These are phyloP conservation scores for Monilinia fructicola DNA, from an alignment of 2,329 filamentous ascomycete genomes.

Conservation along the genomic window DNA sequence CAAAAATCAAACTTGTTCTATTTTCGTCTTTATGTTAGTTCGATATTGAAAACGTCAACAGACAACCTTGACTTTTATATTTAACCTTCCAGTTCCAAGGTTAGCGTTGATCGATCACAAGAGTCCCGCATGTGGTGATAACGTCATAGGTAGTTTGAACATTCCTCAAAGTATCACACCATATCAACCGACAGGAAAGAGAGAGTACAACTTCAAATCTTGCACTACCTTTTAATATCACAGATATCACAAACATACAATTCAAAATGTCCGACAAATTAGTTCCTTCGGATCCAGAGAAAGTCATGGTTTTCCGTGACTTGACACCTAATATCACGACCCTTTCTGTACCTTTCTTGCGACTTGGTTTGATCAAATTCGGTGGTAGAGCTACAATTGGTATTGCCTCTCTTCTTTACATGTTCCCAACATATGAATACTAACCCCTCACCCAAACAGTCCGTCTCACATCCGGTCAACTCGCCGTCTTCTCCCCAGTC, in stretches of 20 bases:
- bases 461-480: slow-evolving; percentile 70
- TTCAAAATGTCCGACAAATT: slow-evolving; percentile 59
- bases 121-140: not conserved
- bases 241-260: not conserved
- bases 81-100: too few relatives aligned
- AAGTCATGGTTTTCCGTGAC: slow-evolving; percentile 87
- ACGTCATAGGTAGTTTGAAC: slow-evolving; percentile 1
- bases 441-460: slow-evolving; percentile 51
- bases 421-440: not conserved
- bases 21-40: not conserved
- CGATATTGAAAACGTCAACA: not conserved
- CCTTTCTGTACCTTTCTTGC: slow-evolving; percentile 78
- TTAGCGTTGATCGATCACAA: not conserved
- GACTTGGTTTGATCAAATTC: slow-evolving; percentile 76
- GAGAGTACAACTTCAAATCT: not conserved
- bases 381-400: slow-evolving; percentile 85
- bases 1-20: not conserved
- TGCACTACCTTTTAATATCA: not conserved
- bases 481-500: slow-evolving; percentile 91
- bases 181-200: not conserved
- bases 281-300: slow-evolving; percentile 68
- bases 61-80: too few relatives aligned
- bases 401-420: slow-evolving; percentile 44
- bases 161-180: not conserved
- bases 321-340: slow-evolving; percentile 77